Evolutionary conservation across 2,329 filamentous ascomycete genomes (phyloP), one percentile per base, ranked within the genome.

Genomic region (Phyllosticta citribraziliensis): DNA sequence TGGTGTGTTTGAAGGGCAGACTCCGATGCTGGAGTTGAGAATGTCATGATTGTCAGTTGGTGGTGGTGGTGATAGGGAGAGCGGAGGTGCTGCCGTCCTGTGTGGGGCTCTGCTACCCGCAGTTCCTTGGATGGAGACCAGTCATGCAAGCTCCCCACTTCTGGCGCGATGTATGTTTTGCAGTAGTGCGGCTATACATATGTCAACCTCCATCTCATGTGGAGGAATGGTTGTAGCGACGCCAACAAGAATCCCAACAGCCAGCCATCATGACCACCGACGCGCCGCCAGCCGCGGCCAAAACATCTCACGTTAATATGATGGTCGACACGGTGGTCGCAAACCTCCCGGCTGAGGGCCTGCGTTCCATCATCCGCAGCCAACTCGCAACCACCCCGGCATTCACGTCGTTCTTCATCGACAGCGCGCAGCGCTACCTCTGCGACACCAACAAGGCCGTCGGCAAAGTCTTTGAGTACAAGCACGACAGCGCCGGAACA

Each of bases 281-380:
- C 6, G 14, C 40, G n/a, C n/a, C 17, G 2, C 17, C 3, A 6
- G 40, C 17, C n/a, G 40, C 40, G 40, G 40, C 40, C 40, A 47
- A n/a, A 47, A 47, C 40, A n/a, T 47, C 75, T 25, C 76, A 79
- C 65, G 75, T 78, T 63, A 79, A 79, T 58, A 76, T 78, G 72
- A 78, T 78, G 76, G 75, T 73, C 2, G 76, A 78, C 61, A 76
- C 73, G 3, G 72, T 78, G 61, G 75, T 79, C 58, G 74, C 72
- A n/a, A 78, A 75, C 54, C 63, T 79, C 24, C 70, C 75, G 0
- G 64, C 68, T 0, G 74, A 76, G n/a, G 75, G 71, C 5, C 64
- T 79, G 17, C 73, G 76, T 2, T 68, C 69, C 6, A 68, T 78
- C 5, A 65, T 78, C 58, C 67, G 75, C 60, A 67, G 67, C 8